phyloP scores from a whole-genome alignment of 2,329 filamentous ascomycete species.

The Xylariaceae sp. region DNA sequence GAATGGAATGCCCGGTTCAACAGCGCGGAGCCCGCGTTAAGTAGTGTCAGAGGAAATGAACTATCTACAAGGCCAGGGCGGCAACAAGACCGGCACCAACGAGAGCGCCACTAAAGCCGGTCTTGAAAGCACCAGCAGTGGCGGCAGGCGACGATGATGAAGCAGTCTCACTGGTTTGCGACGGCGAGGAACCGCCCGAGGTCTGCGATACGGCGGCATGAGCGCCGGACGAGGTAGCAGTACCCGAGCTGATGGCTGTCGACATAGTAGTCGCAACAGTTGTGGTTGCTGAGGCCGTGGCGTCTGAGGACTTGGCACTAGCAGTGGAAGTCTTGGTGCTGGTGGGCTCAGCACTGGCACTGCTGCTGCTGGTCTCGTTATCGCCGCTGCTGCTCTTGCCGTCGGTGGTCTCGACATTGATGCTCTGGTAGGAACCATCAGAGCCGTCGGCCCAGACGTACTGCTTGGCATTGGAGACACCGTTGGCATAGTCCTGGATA shows the following conservation, averaged over 20 bases:
- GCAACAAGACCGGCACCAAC: conserved; percentile 36
- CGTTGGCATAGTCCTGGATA: conserved; percentile 61
- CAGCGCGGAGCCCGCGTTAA: conserved; percentile 12
- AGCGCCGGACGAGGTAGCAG: conserved; percentile 20
- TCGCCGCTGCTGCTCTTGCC: conserved; percentile 32
- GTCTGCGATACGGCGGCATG: conserved; percentile 6
- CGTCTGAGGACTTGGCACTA: conserved; percentile 25
- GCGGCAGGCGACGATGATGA: conserved; percentile 20
- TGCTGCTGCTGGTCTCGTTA: conserved; percentile 29
- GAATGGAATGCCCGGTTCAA: conserved; percentile 34
- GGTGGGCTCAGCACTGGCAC: conserved; percentile 23
- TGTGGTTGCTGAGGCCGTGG: conserved; percentile 18
- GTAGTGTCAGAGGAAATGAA: conserved; percentile 5
- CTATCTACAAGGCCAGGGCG: conserved; percentile 36
- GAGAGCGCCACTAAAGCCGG: conserved; percentile 33
- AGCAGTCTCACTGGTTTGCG: conserved; percentile 11
- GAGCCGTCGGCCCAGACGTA: conserved; percentile 58
- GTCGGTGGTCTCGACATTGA: conserved; percentile 54
- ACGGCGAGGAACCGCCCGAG: conserved; percentile 18
- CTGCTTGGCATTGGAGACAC: conserved; percentile 53
- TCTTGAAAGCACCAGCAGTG: conserved; percentile 34
- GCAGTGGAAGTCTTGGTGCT: conserved; percentile 29
- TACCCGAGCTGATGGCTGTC: conserved; percentile 21
- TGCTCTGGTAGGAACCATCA: conserved; percentile 56
- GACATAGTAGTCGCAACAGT: conserved; percentile 33